Conservation (phyloP, 495 filamentous ascomycete genomes). For the Tetracladium setigerum region DNA sequence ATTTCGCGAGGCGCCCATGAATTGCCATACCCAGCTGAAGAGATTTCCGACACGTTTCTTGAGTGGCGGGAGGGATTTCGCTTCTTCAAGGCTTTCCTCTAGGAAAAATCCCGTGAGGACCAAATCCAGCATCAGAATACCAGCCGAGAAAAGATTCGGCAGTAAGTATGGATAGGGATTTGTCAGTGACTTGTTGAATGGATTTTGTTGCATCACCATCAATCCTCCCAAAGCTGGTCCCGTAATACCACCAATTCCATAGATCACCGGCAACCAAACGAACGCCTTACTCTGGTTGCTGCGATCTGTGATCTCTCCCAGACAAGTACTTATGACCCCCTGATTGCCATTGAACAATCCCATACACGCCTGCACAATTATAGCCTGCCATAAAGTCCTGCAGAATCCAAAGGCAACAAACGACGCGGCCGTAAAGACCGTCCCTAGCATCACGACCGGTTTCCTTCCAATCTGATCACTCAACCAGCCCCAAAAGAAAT, state of each 20-base stretch:
- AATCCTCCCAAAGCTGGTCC: slow-evolving; percentile 87
- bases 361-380: slow-evolving; percentile 81
- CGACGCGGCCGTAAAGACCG: slow-evolving; percentile 67
- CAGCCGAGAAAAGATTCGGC: slow-evolving; percentile 72
- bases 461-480: slow-evolving; percentile 89
- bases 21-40: slow-evolving; percentile 70
- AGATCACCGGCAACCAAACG: slow-evolving; percentile 85
- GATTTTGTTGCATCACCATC: slow-evolving; percentile 53
- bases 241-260: slow-evolving; percentile 87
- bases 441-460: slow-evolving; percentile 84
- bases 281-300: slow-evolving; percentile 91
- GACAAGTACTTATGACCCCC: slow-evolving; percentile 77
- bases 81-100: slow-evolving; percentile 81
- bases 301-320: slow-evolving; percentile 91
- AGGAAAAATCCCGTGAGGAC: slow-evolving; percentile 67
- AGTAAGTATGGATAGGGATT: slow-evolving; percentile 74
- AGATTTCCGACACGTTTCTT: slow-evolving; percentile 48
- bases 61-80: slow-evolving; percentile 53
- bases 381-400: slow-evolving; percentile 69
- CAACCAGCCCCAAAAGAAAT: slow-evolving; percentile 90
- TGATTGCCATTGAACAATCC: slow-evolving; percentile 88
- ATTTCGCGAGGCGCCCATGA: slow-evolving; percentile 45
- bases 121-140: slow-evolving; percentile 64
- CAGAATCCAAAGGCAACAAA: slow-evolving; percentile 89
- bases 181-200: slow-evolving; percentile 32